Conservation (phyloP, 2,329 filamentous ascomycete species). For the Venturia nashicola region DNA sequence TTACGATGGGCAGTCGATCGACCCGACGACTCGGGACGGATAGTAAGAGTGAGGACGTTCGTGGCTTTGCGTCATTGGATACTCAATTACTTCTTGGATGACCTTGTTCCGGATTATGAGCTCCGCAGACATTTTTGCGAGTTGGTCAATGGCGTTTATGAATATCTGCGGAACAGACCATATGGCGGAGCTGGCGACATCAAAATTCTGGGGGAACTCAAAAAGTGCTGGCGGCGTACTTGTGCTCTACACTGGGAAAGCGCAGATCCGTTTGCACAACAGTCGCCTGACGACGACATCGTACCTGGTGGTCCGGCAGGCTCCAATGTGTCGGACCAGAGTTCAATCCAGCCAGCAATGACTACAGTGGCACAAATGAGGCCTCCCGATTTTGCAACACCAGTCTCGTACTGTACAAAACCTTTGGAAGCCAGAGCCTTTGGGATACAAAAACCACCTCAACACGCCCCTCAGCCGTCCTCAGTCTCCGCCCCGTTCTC, state of each 20-base stretch:
- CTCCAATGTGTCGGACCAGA: not conserved
- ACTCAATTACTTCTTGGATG: slow-evolving; percentile 92
- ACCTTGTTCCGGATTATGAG: slow-evolving; percentile 68
- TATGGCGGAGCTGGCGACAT: slow-evolving; percentile 50
- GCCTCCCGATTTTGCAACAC: not conserved
- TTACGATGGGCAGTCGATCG: slow-evolving; percentile 76
- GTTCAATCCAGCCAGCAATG: not conserved
- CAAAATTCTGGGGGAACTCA: slow-evolving; percentile 86
- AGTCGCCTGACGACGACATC: slow-evolving; percentile 54
- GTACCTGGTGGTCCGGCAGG: slow-evolving; percentile 50
- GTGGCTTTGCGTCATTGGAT: slow-evolving; percentile 96
- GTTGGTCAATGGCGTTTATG: slow-evolving; percentile 55
- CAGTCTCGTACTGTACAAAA: slow-evolving; percentile 4
- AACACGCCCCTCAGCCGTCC: slow-evolving; percentile 8
- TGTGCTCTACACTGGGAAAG: slow-evolving; percentile 85
- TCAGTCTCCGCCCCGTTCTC: slow-evolving; percentile 5
- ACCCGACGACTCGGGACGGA: slow-evolving; percentile 72
- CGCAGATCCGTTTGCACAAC: slow-evolving; percentile 46
- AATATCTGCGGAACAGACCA: slow-evolving; percentile 36
- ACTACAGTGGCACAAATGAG: not conserved
- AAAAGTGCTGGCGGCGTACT: slow-evolving; percentile 92
- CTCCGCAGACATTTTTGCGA: slow-evolving; percentile 70
- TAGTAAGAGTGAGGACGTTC: slow-evolving; percentile 92
- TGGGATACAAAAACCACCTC: not conserved
- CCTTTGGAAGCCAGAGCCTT: not conserved